A percentile compares a stretch with the other conserved stretches of the same genome.
Evolutionary conservation across 1,284 basidiomycete genomes (phyloP).

Genomic region (Agroathelia rolfsii): DNA sequence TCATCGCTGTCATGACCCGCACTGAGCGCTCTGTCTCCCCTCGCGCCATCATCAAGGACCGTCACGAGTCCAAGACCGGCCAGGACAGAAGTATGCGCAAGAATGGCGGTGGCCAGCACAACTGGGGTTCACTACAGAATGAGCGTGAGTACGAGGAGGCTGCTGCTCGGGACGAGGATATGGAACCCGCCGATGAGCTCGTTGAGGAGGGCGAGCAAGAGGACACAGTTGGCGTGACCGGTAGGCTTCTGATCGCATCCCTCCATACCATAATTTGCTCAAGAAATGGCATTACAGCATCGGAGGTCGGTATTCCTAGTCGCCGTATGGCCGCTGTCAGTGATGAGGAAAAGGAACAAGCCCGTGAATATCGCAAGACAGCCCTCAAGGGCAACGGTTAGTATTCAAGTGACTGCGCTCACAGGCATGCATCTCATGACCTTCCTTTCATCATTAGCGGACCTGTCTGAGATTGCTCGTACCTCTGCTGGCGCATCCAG

Average conservation of each 20-base stretch:
- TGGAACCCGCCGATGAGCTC: conserved; percentile 28
- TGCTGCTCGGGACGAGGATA: conserved; percentile 40
- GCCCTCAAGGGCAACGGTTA: conserved; percentile 49
- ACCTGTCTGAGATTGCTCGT: conserved; percentile 72
- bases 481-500: conserved; percentile 66
- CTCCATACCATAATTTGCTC: conserved; percentile 14
- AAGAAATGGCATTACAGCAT: conserved; percentile 13
- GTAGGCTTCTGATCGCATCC: background rate
- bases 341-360: conserved; percentile 57
- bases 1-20: conserved; percentile 51
- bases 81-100: conserved; percentile 69
- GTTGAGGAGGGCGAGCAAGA: conserved; percentile 15
- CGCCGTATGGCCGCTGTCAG: conserved; percentile 31
- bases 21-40: conserved; percentile 67
- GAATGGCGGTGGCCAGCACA: conserved; percentile 69
- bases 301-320: conserved; percentile 7
- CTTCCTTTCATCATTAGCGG: conserved; percentile 27
- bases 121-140: conserved; percentile 70
- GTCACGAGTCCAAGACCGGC: conserved; percentile 68
- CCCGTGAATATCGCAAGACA: conserved; percentile 56
- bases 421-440: conserved; percentile 3
- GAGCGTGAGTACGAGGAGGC: conserved; percentile 50
- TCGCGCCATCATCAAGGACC: conserved; percentile 69
- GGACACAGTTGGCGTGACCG: conserved; percentile 12
- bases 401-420: conserved; percentile 11